Percentiles rank a stretch among this genome's conserved stretches.
Evolutionary conservation across 2,329 filamentous ascomycete genomes (phyloP).

Genomic region (Fusarium circinatum): DNA sequence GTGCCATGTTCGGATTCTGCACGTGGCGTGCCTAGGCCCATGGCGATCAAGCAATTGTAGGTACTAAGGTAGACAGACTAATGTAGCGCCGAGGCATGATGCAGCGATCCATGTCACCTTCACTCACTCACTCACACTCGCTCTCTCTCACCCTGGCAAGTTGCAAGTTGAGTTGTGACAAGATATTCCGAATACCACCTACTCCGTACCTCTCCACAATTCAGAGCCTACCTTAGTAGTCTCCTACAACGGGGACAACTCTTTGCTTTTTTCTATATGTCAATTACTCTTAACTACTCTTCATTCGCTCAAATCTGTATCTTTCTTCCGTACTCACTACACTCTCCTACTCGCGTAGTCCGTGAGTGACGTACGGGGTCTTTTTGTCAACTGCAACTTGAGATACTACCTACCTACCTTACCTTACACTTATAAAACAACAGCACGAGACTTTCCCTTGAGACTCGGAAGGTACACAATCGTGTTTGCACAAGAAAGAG

Average conservation of each 20-base stretch:
- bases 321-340: neutral
- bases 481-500: conserved; percentile 13
- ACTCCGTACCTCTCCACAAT: conserved; percentile 14
- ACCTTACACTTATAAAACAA: neutral
- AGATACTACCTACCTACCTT: neutral
- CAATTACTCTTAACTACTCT: neutral
- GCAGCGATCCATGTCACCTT: neutral
- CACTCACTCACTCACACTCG: neutral
- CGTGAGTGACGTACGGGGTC: neutral
- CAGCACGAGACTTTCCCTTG: neutral
- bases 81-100: conserved; percentile 17
- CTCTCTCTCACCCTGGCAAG: neutral
- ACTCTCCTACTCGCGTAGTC: neutral
- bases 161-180: neutral
- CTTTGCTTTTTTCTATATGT: neutral
- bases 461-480: conserved; percentile 6
- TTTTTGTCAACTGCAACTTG: neutral
- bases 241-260: neutral
- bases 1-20: conserved; percentile 12
- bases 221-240: neutral
- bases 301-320: neutral
- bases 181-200: neutral
- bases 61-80: neutral
- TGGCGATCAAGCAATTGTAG: neutral
- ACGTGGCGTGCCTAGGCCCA: conserved; percentile 12